These are phyloP conservation scores for Priceomyces carsonii DNA, from an alignment of 805 yeast species.

Conservation along the genomic window DNA sequence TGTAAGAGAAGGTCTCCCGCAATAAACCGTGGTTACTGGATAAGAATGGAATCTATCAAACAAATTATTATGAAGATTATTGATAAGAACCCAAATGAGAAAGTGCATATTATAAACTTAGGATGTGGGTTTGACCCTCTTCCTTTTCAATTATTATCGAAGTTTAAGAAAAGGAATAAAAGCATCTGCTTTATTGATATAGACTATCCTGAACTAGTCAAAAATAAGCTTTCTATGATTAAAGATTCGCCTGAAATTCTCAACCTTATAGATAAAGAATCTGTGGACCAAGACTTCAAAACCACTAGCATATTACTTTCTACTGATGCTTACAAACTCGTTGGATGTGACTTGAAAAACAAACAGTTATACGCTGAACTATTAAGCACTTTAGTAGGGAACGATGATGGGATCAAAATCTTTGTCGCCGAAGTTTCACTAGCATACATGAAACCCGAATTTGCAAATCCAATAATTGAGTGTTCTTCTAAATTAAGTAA, in stretches of 20 bases:
- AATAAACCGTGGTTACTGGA: constrained; percentile 82
- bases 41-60: constrained; percentile 70
- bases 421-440: constrained; percentile 83
- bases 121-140: constrained; percentile 73
- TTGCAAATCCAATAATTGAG: constrained; percentile 62
- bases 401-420: constrained; percentile 43
- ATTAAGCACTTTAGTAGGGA: constrained; percentile 22
- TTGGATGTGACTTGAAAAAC: constrained; percentile 69
- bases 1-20: constrained; percentile 74
- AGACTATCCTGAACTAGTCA: constrained; percentile 71
- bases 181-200: constrained; percentile 60
- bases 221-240: constrained; percentile 56
- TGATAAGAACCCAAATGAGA: constrained; percentile 16
- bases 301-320: constrained; percentile 24
- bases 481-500: constrained; percentile 47
- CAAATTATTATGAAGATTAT: constrained; percentile 51
- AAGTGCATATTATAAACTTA: constrained; percentile 52
- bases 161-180: constrained; percentile 22
- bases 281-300: constrained; percentile 5
- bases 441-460: constrained; percentile 71
- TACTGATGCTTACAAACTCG: constrained; percentile 51
- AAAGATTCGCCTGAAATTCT: constrained; percentile 46
- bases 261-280: constrained; percentile 42
- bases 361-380: constrained; percentile 33
- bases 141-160: constrained; percentile 36